phyloP scores from a whole-genome alignment of 768 basidiomycete species.

The Panaeolus papilionaceus region DNA sequence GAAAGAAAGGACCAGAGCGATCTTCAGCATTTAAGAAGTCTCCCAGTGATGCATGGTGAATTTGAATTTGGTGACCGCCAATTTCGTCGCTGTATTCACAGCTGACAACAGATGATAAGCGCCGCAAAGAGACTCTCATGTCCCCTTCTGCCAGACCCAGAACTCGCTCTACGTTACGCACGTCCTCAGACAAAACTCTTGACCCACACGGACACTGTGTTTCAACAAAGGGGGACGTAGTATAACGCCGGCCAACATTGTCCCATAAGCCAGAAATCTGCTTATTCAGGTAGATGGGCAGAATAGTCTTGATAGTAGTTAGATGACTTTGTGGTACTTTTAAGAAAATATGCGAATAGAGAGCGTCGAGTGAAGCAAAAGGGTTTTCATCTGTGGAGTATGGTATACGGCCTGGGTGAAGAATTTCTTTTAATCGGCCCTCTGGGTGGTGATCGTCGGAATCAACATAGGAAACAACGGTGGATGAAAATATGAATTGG shows the following conservation, averaged over 20 bases:
- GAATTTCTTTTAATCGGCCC: conserved; percentile 1
- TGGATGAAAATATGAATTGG: conserved; percentile 20
- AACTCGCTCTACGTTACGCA: no score
- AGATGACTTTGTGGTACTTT: neutral
- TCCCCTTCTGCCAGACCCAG: neutral
- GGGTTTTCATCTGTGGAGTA: conserved; percentile 3
- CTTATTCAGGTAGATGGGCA: neutral
- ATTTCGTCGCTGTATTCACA: neutral
- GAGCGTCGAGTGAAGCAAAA: conserved; percentile 13
- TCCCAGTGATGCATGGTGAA: neutral
- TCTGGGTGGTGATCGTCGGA: conserved; percentile 11
- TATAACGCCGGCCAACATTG: neutral
- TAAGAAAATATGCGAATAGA: conserved; percentile 14
- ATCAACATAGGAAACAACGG: conserved; percentile 15
- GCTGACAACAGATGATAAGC: neutral
- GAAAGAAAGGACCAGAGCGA: neutral
- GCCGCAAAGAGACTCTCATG: neutral
- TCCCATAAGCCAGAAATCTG: neutral
- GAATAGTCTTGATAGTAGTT: neutral
- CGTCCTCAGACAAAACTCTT: no score
- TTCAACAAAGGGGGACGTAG: no score
- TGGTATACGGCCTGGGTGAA: neutral
- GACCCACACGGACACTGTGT: no score
- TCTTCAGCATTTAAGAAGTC: neutral
- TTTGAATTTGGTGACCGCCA: neutral